Base-by-base conservation (phyloP, 106 monocot genomes). In the Dendrobium catenatum region DNA sequence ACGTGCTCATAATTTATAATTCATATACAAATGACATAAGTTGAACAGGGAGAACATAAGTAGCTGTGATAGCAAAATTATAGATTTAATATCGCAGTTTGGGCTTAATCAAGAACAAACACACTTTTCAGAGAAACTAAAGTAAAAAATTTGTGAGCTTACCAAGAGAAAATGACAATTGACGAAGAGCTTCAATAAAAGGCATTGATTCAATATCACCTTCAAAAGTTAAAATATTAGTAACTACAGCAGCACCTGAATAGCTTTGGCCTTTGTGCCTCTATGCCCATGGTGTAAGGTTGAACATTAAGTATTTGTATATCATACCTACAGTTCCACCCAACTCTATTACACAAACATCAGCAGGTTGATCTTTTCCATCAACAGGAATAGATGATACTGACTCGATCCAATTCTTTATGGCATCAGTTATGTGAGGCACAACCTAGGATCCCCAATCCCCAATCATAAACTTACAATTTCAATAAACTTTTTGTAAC, bases 131-230 rank as follows among this genome's bases (percentile, higher is more conserved):
- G 1, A 61, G 17, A 61, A 61, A 61, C 11, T 16, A 61, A 22
- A 20, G 18, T 61, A 46, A 9, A 46, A 46, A 46, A 0, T 46
- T 46, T 7, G 46, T 24, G 5, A 6, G 22, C 81, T 55, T 83
- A 93, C 93, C 93, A 80, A 93, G 81, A 85, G 93, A 93, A 85
- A 93, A 93, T 47, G 93, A 93, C 42, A 93, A 78, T 77, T 93
- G 93, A 33, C 93, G 88, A 64, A 93, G 76, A 80, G 90, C 90
- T 82, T 93, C 90, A 80, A 90, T 93, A 66, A 93, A 93, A 68
- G 93, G 90, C 93, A 93, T 93, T 58, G 93, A 93, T 81, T 93
- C 93, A 77, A 93, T 93, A 72, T 93, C 93, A 87, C 93, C 90
- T 93, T 42, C 58, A 51, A 59, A 70, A 79, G 6, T 9, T 72